phyloP scores from a whole-genome alignment of 495 filamentous ascomycete species.

The Tuber umbilicatum region DNA sequence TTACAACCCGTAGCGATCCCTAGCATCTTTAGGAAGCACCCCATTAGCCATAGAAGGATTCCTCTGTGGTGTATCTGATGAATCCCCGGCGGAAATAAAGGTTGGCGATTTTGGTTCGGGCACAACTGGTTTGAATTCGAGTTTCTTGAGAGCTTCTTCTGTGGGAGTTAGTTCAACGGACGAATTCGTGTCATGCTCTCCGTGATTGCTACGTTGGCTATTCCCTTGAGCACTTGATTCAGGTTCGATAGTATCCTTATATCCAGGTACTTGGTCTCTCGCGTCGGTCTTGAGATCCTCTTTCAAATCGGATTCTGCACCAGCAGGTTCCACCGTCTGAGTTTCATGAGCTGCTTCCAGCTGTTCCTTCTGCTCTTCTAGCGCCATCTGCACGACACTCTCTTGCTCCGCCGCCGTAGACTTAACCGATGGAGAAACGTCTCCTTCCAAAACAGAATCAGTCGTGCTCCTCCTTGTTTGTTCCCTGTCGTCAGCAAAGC shows the following conservation, averaged over 20 bases:
- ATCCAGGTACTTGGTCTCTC: slow-evolving; percentile 9
- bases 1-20: slow-evolving; percentile 46
- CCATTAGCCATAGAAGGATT: slow-evolving; percentile 18
- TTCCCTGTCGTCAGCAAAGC: slow-evolving; percentile 29
- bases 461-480: slow-evolving; percentile 22
- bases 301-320: background rate
- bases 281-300: background rate
- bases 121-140: background rate
- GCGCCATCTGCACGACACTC: slow-evolving; percentile 7
- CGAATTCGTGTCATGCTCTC: background rate
- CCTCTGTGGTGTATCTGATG: slow-evolving; percentile 28
- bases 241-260: background rate
- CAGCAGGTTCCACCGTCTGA: background rate
- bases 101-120: background rate
- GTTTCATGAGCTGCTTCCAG: slow-evolving; percentile 5
- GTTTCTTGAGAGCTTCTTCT: background rate
- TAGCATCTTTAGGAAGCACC: slow-evolving; percentile 43
- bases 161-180: background rate
- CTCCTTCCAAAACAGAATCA: slow-evolving; percentile 36
- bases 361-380: slow-evolving; percentile 19
- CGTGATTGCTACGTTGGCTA: background rate
- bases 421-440: slow-evolving; percentile 26
- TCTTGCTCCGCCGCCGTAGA: slow-evolving; percentile 25
- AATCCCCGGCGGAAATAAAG: background rate
- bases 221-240: background rate